These are phyloP conservation scores for Tephrocybe sp. DNA, from an alignment of 768 basidiomycete genomes.

Conservation along the genomic window DNA sequence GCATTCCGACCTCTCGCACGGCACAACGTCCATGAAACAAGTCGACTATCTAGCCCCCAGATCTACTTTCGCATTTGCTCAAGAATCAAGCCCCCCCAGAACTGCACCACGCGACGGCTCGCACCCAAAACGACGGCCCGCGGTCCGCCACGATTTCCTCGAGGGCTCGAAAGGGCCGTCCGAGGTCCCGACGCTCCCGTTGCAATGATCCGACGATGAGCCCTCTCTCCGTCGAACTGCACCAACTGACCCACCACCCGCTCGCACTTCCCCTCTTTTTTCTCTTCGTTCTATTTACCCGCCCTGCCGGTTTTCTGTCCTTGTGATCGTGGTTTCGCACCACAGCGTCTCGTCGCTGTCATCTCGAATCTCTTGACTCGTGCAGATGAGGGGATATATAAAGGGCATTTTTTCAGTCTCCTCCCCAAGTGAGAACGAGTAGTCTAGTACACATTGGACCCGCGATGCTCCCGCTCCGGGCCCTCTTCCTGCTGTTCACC, in stretches of 20 bases:
- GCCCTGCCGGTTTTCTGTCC: background rate
- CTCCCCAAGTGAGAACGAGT: no score
- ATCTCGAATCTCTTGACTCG: no score
- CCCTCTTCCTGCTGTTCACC: conserved; percentile 11
- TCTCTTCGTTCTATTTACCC: background rate
- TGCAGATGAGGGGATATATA: no score
- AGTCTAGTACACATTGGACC: no score
- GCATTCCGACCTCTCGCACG: no score
- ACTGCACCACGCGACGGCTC: background rate
- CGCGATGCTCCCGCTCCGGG: conserved; percentile 1
- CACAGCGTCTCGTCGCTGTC: background rate
- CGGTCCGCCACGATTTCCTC: conserved; percentile 9
- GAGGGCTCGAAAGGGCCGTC: background rate
- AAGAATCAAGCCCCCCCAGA: no score
- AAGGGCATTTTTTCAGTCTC: no score
- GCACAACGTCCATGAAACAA: no score
- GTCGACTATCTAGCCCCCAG: no score
- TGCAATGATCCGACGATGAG: conserved; percentile 16
- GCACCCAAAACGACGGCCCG: conserved; percentile 9
- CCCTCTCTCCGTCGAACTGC: background rate
- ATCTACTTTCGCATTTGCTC: no score
- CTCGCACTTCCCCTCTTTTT: background rate
- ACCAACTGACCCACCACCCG: conserved; percentile 4
- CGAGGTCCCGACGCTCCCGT: background rate
- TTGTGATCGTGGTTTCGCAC: background rate